Evolutionary conservation across 179 eudicot species (phyloP).

Genomic region (Silene coronaria): DNA sequence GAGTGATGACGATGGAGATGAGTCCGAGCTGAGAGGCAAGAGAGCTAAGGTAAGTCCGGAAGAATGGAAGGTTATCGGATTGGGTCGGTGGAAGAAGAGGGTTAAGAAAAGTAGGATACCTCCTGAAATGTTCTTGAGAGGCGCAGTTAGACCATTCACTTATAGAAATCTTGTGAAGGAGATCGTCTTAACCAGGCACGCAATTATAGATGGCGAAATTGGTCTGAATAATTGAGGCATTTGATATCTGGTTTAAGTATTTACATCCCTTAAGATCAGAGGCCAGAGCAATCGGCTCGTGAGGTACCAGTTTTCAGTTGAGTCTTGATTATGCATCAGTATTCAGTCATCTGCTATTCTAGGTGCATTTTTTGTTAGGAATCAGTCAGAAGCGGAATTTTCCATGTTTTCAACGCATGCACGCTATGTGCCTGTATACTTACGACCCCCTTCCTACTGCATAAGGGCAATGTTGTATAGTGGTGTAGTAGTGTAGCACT

Average conservation of each 20-base stretch:
- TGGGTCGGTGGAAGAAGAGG: slow-evolving; percentile 63
- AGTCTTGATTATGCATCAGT: background rate
- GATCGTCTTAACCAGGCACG: slow-evolving; percentile 81
- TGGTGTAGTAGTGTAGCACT: too few species aligned
- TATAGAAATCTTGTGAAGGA: slow-evolving; percentile 91
- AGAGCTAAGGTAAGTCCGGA: slow-evolving; percentile 60
- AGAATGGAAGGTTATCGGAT: slow-evolving; percentile 65
- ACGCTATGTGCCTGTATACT: too few species aligned
- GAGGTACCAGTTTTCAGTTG: background rate
- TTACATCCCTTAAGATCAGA: background rate
- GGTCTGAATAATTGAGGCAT: slow-evolving; percentile 27
- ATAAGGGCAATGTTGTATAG: too few species aligned
- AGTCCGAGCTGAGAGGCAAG: slow-evolving; percentile 49
- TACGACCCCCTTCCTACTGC: too few species aligned
- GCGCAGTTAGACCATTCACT: slow-evolving; percentile 85
- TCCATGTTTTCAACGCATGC: background rate
- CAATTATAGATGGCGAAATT: slow-evolving; percentile 81
- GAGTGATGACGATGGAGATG: slow-evolving; percentile 44
- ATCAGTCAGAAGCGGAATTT: background rate
- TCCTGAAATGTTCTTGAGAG: slow-evolving; percentile 73
- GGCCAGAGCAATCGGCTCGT: background rate
- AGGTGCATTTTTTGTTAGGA: background rate
- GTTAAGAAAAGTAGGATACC: slow-evolving; percentile 74
- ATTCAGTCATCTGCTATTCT: background rate
- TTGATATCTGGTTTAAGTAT: background rate